phyloP scores from a whole-genome alignment of 2,329 filamentous ascomycete species.

The Trichophyton benhamiae region DNA sequence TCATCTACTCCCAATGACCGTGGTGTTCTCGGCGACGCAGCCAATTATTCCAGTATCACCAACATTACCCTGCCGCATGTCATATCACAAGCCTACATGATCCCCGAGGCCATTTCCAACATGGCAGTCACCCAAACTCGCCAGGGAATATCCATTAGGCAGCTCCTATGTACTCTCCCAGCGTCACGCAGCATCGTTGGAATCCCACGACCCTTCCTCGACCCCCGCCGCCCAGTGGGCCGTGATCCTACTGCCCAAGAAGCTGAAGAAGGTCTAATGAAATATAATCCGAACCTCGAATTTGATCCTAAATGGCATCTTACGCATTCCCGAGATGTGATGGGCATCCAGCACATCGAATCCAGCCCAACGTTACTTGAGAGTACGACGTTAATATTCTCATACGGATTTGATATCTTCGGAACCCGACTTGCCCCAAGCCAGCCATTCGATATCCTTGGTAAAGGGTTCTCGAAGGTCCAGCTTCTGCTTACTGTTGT shows the following conservation, averaged over 20 bases:
- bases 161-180: constrained; percentile 68
- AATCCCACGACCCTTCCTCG: constrained; percentile 65
- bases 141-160: constrained; percentile 78
- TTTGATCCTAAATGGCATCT: constrained; percentile 71
- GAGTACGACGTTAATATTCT: constrained; percentile 81
- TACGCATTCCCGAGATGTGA: constrained; percentile 68
- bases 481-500: constrained; percentile 73
- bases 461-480: constrained; percentile 85
- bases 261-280: constrained; percentile 67
- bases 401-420: constrained; percentile 79
- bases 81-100: constrained; percentile 66
- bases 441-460: constrained; percentile 80
- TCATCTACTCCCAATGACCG: constrained; percentile 73
- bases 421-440: constrained; percentile 79
- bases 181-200: constrained; percentile 62
- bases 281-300: constrained; percentile 64
- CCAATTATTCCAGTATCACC: constrained; percentile 69
- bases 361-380: constrained; percentile 70
- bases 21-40: constrained; percentile 56
- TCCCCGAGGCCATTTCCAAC: constrained; percentile 64
- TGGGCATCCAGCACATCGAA: constrained; percentile 62
- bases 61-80: constrained; percentile 56
- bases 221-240: constrained; percentile 74
- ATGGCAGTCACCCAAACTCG: constrained; percentile 78
- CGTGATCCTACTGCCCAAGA: constrained; percentile 72